Evolutionary conservation across 345 rosid species (phyloP), one percentile per base, ranked within the genome.

Genomic region (Erodium maritimum): DNA sequence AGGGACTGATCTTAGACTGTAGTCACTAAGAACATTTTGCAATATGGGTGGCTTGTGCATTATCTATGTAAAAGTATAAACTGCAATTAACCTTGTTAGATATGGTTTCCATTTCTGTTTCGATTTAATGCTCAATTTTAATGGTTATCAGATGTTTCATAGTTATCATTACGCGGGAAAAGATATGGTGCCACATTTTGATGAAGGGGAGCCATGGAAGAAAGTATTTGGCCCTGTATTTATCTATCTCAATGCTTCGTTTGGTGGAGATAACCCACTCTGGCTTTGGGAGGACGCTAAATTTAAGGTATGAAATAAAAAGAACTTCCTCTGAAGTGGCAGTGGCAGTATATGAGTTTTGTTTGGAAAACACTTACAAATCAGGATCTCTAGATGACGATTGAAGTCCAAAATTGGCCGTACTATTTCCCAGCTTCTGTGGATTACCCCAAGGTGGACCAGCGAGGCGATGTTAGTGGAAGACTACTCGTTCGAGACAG

Each of bases 141-240:
- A 18, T 53, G 24, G 22, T 63, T 37, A 57, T 59, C 81, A 91
- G 98, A 73, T 91, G 59, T 86, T 88, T 75, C 85, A 81, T 58
- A 86, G 90, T 55, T 83, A 82, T 63, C 98, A 88, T 76, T 88
- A 88, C 65, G 71, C 82, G n/a, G 98, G 98, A 64, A 86, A 64
- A 46, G 98, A 83, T 1, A 63, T 88, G 63, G 64, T 86, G 23
- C 70, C 83, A 71, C 78, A 23, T 23, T 79, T 88, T 57, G 65
- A 64, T 63, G 56, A 62, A 9, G 71, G 71, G 53, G 89, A 88
- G 64, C 69, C 82, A 34, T 91, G 98, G 96, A 91, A 84, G 80
- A 91, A 91, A 83, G 96, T 91, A 33, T 83, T 78, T 23, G 98
- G 98, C 64, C 96, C 95, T 0, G 73, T 88, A 63, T 91, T 86